phyloP scores from a whole-genome alignment of 371 early-diverging fungal genomes.

The Rhizomucor pusillus region DNA sequence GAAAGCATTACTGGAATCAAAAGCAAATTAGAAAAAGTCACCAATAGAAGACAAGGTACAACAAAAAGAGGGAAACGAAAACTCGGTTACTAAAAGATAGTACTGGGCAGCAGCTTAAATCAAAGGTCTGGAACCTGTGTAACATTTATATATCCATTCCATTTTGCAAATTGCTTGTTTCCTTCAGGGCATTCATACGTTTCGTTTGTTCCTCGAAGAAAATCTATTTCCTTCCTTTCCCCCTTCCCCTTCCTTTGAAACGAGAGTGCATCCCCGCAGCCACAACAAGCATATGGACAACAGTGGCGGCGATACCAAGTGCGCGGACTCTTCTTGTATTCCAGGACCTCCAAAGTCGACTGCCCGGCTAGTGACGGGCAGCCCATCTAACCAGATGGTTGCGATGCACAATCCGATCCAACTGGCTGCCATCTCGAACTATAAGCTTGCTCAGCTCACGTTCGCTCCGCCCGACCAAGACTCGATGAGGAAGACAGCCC shows the following conservation, averaged over 20 bases:
- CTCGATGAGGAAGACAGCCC: conserved; percentile 46
- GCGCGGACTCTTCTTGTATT: not conserved
- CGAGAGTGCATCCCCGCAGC: no score
- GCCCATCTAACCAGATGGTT: conserved; percentile 13
- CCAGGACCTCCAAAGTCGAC: conserved; percentile 15
- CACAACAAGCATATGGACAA: not conserved
- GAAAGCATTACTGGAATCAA: no score
- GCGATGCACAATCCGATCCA: conserved; percentile 44
- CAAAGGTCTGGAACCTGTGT: no score
- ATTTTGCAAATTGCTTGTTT: not conserved
- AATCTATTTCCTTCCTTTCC: not conserved
- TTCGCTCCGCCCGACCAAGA: conserved; percentile 50
- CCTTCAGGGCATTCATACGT: not conserved
- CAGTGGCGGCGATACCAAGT: not conserved
- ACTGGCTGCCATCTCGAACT: conserved; percentile 52
- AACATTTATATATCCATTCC: no score
- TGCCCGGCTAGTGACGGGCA: conserved; percentile 10
- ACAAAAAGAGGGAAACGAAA: no score
- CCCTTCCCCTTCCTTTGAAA: conserved; percentile 3
- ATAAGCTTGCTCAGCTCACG: conserved; percentile 53
- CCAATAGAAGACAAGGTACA: no score
- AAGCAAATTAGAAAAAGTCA: no score
- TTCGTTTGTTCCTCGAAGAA: not conserved
- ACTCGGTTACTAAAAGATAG: no score
- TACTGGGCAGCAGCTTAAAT: no score